Evolutionary conservation across 2,329 filamentous ascomycete species (phyloP).

Genomic region (Phyllosticta citribraziliensis): DNA sequence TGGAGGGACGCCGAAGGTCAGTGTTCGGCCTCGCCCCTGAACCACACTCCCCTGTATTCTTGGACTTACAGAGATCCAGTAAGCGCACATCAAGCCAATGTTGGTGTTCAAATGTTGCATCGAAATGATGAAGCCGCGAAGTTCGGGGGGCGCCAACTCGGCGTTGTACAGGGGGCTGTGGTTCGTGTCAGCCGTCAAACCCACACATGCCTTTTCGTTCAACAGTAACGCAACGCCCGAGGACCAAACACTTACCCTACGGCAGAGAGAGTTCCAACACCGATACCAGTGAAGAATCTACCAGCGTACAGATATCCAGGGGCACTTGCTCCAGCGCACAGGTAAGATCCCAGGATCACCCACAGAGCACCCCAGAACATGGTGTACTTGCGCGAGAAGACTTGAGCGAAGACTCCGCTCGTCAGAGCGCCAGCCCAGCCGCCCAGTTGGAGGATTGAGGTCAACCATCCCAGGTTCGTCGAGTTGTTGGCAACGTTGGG

Average conservation of each 20-base stretch:
- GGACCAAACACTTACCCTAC: constrained; percentile 18
- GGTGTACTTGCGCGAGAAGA: constrained; percentile 43
- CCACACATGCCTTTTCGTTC: background rate
- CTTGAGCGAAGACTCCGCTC: constrained; percentile 39
- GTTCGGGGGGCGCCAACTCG: constrained; percentile 20
- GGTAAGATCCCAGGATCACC: constrained; percentile 30
- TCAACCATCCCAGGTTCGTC: constrained; percentile 42
- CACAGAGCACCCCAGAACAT: constrained; percentile 42
- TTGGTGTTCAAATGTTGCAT: constrained; percentile 23
- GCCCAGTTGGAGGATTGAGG: constrained; percentile 42
- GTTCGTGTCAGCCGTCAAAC: background rate
- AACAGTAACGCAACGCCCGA: constrained; percentile 1
- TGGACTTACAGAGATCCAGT: constrained; percentile 18
- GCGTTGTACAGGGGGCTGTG: constrained; percentile 37
- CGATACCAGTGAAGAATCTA: constrained; percentile 41
- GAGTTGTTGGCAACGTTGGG: constrained; percentile 38
- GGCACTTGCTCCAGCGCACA: constrained; percentile 36
- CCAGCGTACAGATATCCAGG: constrained; percentile 34
- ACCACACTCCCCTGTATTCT: background rate
- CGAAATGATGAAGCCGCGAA: constrained; percentile 21
- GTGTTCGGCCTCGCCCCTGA: background rate
- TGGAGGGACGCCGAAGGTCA: constrained; percentile 5
- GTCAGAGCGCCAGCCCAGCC: constrained; percentile 41
- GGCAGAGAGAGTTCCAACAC: constrained; percentile 39
- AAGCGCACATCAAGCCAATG: constrained; percentile 23